Evolutionary conservation across 2,329 filamentous ascomycete genomes (phyloP).

Genomic region (Apiospora sp.): DNA sequence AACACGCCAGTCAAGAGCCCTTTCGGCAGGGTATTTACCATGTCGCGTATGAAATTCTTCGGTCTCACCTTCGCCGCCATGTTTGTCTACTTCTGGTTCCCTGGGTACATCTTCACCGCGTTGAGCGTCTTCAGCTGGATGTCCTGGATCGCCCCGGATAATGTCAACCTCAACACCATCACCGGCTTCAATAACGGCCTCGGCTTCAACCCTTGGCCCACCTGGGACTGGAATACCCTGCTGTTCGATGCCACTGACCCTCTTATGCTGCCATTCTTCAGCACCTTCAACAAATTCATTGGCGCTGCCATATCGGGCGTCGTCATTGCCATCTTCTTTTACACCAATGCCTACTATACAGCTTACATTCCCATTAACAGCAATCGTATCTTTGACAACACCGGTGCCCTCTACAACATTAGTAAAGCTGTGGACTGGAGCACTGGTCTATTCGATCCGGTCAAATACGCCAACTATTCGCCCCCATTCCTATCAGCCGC

Average conservation of each 20-base stretch:
- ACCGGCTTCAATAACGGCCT: constrained; percentile 28
- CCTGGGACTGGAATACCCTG: constrained; percentile 31
- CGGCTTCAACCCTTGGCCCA: constrained; percentile 33
- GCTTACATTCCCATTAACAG: constrained; percentile 52
- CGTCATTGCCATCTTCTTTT: constrained; percentile 31
- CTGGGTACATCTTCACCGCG: constrained; percentile 56
- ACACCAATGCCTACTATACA: constrained; percentile 29
- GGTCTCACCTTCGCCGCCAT: constrained; percentile 51
- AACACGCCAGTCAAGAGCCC: constrained; percentile 45
- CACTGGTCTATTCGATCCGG: constrained; percentile 52
- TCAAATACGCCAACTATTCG: constrained; percentile 58
- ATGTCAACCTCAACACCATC: constrained; percentile 39
- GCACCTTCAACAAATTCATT: constrained; percentile 32
- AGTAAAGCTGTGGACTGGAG: constrained; percentile 35
- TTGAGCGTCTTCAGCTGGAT: constrained; percentile 60
- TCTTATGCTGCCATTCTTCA: constrained; percentile 36
- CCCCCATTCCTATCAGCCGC: constrained; percentile 59
- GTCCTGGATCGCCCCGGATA: constrained; percentile 57
- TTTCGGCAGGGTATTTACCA: constrained; percentile 40
- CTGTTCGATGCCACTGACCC: constrained; percentile 40
- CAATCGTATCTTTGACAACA: constrained; percentile 60
- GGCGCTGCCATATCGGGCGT: constrained; percentile 32
- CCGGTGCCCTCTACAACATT: constrained; percentile 56
- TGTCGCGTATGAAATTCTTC: constrained; percentile 57
- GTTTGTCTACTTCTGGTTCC: constrained; percentile 62